Evolutionary conservation across 345 rosid species (phyloP).

Genomic region (Draba incana): DNA sequence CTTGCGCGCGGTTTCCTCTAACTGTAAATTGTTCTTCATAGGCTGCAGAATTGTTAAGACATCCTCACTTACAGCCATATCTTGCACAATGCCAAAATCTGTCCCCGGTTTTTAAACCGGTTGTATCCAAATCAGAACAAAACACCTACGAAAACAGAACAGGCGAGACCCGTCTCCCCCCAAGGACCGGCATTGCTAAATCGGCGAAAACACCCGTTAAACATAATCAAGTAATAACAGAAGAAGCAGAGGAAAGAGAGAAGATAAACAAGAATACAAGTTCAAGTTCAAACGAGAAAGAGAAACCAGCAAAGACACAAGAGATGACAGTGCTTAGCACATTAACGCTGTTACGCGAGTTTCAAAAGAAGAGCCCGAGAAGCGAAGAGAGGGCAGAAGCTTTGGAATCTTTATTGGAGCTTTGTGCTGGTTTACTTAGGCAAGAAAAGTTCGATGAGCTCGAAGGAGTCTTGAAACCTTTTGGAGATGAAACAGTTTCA

Average conservation of each 20-base stretch:
- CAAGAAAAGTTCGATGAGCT: conserved; percentile 93
- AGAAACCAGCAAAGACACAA: conserved; percentile 31
- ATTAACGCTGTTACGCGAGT: conserved; percentile 35
- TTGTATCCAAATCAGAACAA: conserved; percentile 64
- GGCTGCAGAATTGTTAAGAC: conserved; percentile 96
- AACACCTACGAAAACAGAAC: conserved; percentile 57
- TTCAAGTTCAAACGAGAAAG: conserved; percentile 35
- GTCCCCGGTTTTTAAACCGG: conserved; percentile 77
- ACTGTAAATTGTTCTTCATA: conserved; percentile 34
- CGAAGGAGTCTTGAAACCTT: conserved; percentile 83
- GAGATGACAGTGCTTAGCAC: conserved; percentile 44
- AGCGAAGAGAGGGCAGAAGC: conserved; percentile 90
- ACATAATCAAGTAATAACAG: conserved; percentile 16
- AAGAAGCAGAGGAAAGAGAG: conserved; percentile 37
- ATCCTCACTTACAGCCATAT: conserved; percentile 83
- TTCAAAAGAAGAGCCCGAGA: conserved; percentile 41
- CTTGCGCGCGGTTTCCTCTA: not conserved
- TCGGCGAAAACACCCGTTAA: conserved; percentile 26
- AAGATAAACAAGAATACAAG: conserved; percentile 30
- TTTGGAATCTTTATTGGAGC: conserved; percentile 87
- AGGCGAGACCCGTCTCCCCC: conserved; percentile 51
- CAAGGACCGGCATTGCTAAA: conserved; percentile 19
- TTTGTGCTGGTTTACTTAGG: conserved; percentile 88
- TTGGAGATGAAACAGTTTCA: conserved; percentile 89
- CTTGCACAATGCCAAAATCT: conserved; percentile 69